Conservation (phyloP, 768 basidiomycete genomes). For the Clathrus columnatus region DNA sequence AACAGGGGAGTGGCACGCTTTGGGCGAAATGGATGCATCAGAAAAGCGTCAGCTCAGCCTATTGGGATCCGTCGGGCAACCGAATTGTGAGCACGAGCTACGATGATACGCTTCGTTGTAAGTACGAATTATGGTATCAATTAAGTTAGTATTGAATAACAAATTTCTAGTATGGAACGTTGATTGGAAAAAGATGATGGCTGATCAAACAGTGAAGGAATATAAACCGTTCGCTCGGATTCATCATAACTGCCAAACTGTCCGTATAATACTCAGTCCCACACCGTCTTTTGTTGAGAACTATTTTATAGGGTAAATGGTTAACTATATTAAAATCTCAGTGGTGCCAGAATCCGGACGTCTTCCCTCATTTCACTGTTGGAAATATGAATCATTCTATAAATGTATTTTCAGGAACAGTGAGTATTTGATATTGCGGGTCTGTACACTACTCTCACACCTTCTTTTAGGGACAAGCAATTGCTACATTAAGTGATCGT, state of each 20-base stretch:
- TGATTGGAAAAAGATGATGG: conserved; percentile 37
- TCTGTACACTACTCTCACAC: background rate
- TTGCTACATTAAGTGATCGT: conserved; percentile 54
- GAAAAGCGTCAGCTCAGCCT: conserved; percentile 75
- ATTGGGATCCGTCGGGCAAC: conserved; percentile 77
- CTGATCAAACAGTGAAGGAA: conserved; percentile 38
- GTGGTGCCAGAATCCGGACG: conserved; percentile 72
- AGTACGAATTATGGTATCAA: conserved; percentile 20
- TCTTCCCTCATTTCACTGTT: conserved; percentile 79
- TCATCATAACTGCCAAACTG: conserved; percentile 74
- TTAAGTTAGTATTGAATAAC: background rate
- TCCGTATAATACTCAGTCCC: conserved; percentile 24
- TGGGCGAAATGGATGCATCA: conserved; percentile 62
- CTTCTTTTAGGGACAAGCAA: conserved; percentile 53
- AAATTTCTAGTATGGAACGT: conserved; percentile 64
- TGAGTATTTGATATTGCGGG: conserved; percentile 18
- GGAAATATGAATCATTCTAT: conserved; percentile 74
- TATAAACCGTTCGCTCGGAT: conserved; percentile 57
- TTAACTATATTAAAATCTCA: conserved; percentile 66
- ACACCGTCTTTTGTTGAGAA: background rate
- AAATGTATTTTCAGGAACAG: conserved; percentile 67
- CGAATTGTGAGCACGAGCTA: conserved; percentile 79
- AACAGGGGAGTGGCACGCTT: conserved; percentile 43
- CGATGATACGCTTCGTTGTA: conserved; percentile 67
- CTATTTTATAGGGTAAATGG: conserved; percentile 60